Base-by-base conservation (phyloP, 257 asterid species). In the Nicotiana attenuata region DNA sequence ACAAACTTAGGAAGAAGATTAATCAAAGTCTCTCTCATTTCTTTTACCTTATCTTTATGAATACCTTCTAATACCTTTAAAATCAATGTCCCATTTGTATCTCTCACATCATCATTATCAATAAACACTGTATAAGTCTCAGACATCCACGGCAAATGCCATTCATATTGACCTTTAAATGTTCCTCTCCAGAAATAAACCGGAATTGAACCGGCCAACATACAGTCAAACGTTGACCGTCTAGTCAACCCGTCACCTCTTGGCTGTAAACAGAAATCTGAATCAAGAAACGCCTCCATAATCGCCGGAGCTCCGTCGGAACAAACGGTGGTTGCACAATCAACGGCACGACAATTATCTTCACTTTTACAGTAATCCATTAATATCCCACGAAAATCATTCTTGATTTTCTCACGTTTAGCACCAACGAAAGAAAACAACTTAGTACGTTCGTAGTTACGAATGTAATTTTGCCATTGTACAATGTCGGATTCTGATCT, bases 201-300 rank as follows among this genome's bases (percentile, higher is more conserved):
- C 22, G 92, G 92, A 8, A 88, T 86, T 0, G 90, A 82, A 53
- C 91, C 91, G 3, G 90, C 88, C 73, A 88, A 55, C 91, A 89
- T 89, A 80, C 92, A 89, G 57, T 89, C 92, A 29, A 82, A 89
- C 45, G 82, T 82, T 5, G 92, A 88, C 53, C 92, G 68, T 24
- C 92, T 76, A 0, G 92, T 87, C 13, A 56, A 82, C 9, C 88
- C 87, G 16, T 89, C 92, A 0, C 92, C 92, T 53, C 82, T 86
- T 0, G 92, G 92, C 47, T 89, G 92, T 53, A 89, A 68, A 52
- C 92, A 87, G 47, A 89, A 89, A 52, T 85, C 88, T 2, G 90
- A 84, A 66, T 84, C 88, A 50, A 87, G 68, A 80, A 87, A 83
- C 0, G 87, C 83, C 38, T 85, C 90, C 6, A 82, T 66, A 38